A percentile compares a stretch with the other conserved stretches of the same genome.
These are phyloP conservation scores for Yarrowia sp. DNA, from an alignment of 805 yeast species.

Conservation along the genomic window DNA sequence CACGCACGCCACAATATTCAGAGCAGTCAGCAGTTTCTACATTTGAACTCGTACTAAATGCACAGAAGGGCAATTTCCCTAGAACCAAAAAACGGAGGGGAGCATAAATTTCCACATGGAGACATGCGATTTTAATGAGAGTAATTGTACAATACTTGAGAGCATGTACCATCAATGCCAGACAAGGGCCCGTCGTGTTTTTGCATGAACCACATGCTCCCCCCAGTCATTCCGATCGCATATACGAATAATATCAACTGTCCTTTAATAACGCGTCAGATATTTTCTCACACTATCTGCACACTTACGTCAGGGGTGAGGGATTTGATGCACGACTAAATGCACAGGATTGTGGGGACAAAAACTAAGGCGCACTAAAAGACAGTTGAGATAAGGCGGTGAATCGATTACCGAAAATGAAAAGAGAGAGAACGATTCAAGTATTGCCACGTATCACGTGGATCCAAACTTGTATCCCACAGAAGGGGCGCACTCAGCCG, in stretches of 20 bases:
- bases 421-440: too few relatives aligned
- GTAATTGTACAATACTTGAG: too few relatives aligned
- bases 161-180: too few relatives aligned
- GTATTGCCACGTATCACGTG: background rate
- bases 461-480: background rate
- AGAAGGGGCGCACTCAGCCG: slow-evolving; percentile 1
- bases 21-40: too few relatives aligned
- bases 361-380: background rate
- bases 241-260: background rate
- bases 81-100: too few relatives aligned
- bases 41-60: too few relatives aligned
- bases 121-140: too few relatives aligned
- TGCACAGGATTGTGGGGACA: slow-evolving; percentile 5
- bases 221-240: background rate
- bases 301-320: slow-evolving; percentile 24
- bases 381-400: background rate
- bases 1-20: background rate
- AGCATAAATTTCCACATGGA: too few relatives aligned
- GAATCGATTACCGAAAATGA: background rate
- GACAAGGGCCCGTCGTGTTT: too few relatives aligned
- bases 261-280: slow-evolving; percentile 1
- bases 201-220: too few relatives aligned
- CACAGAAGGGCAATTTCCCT: too few relatives aligned
- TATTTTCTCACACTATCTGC: background rate
- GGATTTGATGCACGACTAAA: slow-evolving; percentile 19